Conservation (phyloP, 1,139 yeast species). For the Candida glucosophila region DNA sequence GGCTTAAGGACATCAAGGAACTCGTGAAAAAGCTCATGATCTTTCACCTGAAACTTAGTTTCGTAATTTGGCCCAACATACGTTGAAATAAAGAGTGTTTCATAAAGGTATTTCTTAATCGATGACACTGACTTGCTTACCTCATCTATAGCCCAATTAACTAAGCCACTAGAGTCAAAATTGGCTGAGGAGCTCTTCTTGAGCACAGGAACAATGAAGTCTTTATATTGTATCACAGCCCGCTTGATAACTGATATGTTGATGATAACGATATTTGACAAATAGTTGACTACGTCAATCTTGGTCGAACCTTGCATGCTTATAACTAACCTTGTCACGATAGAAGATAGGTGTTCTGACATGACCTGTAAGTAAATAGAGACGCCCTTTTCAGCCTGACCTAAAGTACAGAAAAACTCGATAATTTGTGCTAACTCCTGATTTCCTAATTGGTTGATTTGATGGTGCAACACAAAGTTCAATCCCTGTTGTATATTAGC, state of each 20-base stretch:
- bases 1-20: slow-evolving; percentile 46
- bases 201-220: slow-evolving; percentile 26
- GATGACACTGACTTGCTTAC: slow-evolving; percentile 51
- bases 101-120: slow-evolving; percentile 61
- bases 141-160: slow-evolving; percentile 64
- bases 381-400: slow-evolving; percentile 31
- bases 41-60: slow-evolving; percentile 19
- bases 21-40: slow-evolving; percentile 21
- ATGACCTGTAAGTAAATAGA: slow-evolving; percentile 28
- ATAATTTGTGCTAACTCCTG: slow-evolving; percentile 26
- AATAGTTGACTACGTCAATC: slow-evolving; percentile 36
- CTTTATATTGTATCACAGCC: slow-evolving; percentile 25
- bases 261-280: slow-evolving; percentile 35
- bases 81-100: slow-evolving; percentile 38
- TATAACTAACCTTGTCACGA: slow-evolving; percentile 29
- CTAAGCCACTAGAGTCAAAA: slow-evolving; percentile 36
- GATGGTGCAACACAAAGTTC: slow-evolving; percentile 30
- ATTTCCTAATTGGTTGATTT: slow-evolving; percentile 22
- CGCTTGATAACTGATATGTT: slow-evolving; percentile 31
- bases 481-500: slow-evolving; percentile 29
- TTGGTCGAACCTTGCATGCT: slow-evolving; percentile 40
- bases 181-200: slow-evolving; percentile 17
- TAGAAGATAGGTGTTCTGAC: slow-evolving; percentile 23
- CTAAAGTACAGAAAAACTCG: slow-evolving; percentile 28
- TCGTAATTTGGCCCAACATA: slow-evolving; percentile 12